These are phyloP conservation scores for Sclerotinia borealis DNA, from an alignment of 2,329 filamentous ascomycete genomes.

Conservation along the genomic window DNA sequence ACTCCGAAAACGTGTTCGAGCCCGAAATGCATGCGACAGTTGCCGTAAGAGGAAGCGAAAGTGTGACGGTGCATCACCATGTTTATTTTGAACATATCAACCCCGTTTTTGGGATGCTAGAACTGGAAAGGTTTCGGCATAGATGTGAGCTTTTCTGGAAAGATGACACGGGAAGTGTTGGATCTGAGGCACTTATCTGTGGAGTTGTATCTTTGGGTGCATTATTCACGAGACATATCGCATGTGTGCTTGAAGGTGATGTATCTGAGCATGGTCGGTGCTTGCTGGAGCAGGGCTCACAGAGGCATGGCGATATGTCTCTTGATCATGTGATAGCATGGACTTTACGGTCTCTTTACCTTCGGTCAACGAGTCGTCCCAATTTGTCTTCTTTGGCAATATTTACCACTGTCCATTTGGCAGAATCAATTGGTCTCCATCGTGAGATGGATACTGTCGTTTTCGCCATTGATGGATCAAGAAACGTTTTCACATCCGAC, in stretches of 20 bases:
- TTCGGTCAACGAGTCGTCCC: conserved; percentile 25
- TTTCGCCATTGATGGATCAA: conserved; percentile 10
- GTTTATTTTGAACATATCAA: conserved; percentile 31
- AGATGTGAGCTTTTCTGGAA: conserved; percentile 32
- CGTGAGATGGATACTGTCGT: conserved; percentile 21
- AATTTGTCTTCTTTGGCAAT: conserved; percentile 27
- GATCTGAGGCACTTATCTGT: conserved; percentile 33
- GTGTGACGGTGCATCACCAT: conserved; percentile 23
- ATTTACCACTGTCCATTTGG: conserved; percentile 26
- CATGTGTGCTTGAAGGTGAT: conserved; percentile 25
- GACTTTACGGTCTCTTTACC: conserved; percentile 27
- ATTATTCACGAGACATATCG: conserved; percentile 28
- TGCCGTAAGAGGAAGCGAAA: conserved; percentile 26
- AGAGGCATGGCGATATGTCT: conserved; percentile 3
- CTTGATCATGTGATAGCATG: conserved; percentile 25
- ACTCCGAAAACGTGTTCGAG: conserved; percentile 8
- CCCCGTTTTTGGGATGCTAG: conserved; percentile 32
- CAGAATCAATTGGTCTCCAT: conserved; percentile 29
- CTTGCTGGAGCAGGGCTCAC: conserved; percentile 23
- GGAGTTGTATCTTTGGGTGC: conserved; percentile 33
- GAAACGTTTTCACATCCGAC: conserved; percentile 7
- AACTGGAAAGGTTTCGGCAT: conserved; percentile 24
- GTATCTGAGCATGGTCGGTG: conserved; percentile 23
- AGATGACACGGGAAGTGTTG: conserved; percentile 24
- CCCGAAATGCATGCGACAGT: conserved; percentile 22